Evolutionary conservation across 345 rosid genomes (phyloP).

Genomic region (Euphorbia lathyris): DNA sequence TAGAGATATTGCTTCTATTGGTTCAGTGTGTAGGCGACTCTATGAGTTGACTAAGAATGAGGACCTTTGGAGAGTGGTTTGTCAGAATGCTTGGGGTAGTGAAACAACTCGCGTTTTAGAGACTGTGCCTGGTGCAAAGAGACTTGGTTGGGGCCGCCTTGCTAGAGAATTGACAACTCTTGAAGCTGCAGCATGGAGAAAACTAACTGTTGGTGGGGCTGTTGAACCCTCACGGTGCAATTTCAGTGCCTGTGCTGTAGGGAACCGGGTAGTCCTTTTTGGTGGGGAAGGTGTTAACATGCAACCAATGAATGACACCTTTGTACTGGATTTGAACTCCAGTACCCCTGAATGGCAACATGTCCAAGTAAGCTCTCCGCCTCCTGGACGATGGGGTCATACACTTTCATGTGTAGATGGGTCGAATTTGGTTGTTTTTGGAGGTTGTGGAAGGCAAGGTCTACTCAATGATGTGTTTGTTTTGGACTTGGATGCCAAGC

Average conservation of each 20-base stretch:
- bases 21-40: conserved; percentile 63
- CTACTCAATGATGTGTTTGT: conserved; percentile 80
- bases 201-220: conserved; percentile 77
- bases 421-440: conserved; percentile 77
- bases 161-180: conserved; percentile 87
- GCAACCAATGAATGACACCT: conserved; percentile 95
- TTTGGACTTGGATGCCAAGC: conserved; percentile 77
- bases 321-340: conserved; percentile 74
- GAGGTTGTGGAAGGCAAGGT: conserved; percentile 90
- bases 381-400: conserved; percentile 93
- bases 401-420: conserved; percentile 80
- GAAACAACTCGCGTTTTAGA: conserved; percentile 74
- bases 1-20: conserved; percentile 74
- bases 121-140: conserved; percentile 75
- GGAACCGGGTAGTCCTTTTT: conserved; percentile 77
- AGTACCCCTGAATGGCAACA: conserved; percentile 78
- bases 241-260: conserved; percentile 90
- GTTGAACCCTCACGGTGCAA: conserved; percentile 92
- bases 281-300: conserved; percentile 94
- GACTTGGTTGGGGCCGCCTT: conserved; percentile 80
- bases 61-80: conserved; percentile 85
- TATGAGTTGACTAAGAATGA: conserved; percentile 72
- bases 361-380: conserved; percentile 84
- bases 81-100: conserved; percentile 88
- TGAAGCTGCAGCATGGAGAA: conserved; percentile 89